Conservation (phyloP, 495 filamentous ascomycete genomes). For the Hypoxylon lienhwacheense region DNA sequence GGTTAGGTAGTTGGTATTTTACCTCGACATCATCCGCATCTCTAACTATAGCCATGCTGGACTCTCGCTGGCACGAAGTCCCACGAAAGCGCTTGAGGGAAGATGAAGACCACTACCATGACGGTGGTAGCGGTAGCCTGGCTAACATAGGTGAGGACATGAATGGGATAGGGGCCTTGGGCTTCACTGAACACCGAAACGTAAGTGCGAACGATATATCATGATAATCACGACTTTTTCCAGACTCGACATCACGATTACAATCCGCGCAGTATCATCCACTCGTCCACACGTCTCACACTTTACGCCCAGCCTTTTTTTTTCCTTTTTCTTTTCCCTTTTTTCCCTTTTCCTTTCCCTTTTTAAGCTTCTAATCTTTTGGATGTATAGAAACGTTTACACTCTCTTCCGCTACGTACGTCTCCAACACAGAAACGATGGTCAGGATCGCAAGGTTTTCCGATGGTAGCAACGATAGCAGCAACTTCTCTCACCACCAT, state of each 20-base stretch:
- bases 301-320: slow-evolving; percentile 6
- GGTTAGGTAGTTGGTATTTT: no score
- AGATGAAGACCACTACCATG: slow-evolving; percentile 32
- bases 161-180: slow-evolving; percentile 36
- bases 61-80: slow-evolving; percentile 31
- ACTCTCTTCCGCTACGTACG: slow-evolving; percentile 48
- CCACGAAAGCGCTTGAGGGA: slow-evolving; percentile 31
- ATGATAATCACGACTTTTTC: neutral
- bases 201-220: slow-evolving; percentile 36
- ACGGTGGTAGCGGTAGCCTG: slow-evolving; percentile 13
- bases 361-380: no score
- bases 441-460: slow-evolving; percentile 39
- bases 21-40: neutral
- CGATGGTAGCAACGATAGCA: slow-evolving; percentile 17
- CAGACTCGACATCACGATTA: no score
- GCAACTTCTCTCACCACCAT: slow-evolving; percentile 35
- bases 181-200: slow-evolving; percentile 53
- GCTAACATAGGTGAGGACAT: slow-evolving; percentile 10
- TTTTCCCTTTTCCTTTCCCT: no score
- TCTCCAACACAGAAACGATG: slow-evolving; percentile 48
- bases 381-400: slow-evolving; percentile 50
- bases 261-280: neutral
- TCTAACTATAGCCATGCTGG: slow-evolving; percentile 22
- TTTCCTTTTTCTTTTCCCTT: no score
- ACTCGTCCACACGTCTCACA: neutral